A percentile compares a stretch with the other conserved stretches of the same genome.
Conservation (phyloP, 345 rosid species). For the Gossypium raimondii region DNA sequence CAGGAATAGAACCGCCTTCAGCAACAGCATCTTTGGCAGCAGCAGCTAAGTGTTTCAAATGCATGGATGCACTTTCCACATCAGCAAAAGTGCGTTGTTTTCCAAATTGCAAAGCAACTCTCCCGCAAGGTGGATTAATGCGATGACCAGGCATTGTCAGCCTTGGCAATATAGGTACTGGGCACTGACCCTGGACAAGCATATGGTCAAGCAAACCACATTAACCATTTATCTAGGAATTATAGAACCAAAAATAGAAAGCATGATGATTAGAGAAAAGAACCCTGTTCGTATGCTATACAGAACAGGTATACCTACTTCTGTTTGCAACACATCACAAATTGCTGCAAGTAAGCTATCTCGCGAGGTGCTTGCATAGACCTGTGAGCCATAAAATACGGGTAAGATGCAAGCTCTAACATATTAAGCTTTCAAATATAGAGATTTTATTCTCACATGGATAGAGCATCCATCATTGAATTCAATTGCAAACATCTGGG, state of each 20-base stretch:
- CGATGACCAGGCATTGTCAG: slow-evolving; percentile 99
- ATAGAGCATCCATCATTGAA: slow-evolving; percentile 94
- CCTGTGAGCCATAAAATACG: slow-evolving; percentile 42
- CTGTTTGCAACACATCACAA: slow-evolving; percentile 93
- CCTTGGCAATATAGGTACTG: slow-evolving; percentile 88
- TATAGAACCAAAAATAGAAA: neutral
- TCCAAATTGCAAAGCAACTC: slow-evolving; percentile 58
- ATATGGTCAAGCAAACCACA: slow-evolving; percentile 17
- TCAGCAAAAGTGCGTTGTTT: slow-evolving; percentile 52
- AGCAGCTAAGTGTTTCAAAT: slow-evolving; percentile 91
- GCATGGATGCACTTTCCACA: slow-evolving; percentile 68
- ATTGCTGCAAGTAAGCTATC: slow-evolving; percentile 95
- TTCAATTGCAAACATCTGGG: slow-evolving; percentile 98
- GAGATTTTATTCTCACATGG: slow-evolving; percentile 54
- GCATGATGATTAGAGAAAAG: neutral
- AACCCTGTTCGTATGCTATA: slow-evolving; percentile 22
- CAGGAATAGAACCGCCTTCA: slow-evolving; percentile 95
- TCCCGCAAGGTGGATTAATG: slow-evolving; percentile 97
- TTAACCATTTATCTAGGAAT: slow-evolving; percentile 8
- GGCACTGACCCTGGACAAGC: slow-evolving; percentile 67
- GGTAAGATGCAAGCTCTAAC: slow-evolving; percentile 26
- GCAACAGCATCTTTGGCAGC: slow-evolving; percentile 99
- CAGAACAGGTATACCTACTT: slow-evolving; percentile 58
- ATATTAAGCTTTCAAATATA: slow-evolving; percentile 14
- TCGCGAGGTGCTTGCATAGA: slow-evolving; percentile 91